These are phyloP conservation scores for Berberis thunbergii DNA, from an alignment of 164 flowering plant genomes.

Conservation along the genomic window DNA sequence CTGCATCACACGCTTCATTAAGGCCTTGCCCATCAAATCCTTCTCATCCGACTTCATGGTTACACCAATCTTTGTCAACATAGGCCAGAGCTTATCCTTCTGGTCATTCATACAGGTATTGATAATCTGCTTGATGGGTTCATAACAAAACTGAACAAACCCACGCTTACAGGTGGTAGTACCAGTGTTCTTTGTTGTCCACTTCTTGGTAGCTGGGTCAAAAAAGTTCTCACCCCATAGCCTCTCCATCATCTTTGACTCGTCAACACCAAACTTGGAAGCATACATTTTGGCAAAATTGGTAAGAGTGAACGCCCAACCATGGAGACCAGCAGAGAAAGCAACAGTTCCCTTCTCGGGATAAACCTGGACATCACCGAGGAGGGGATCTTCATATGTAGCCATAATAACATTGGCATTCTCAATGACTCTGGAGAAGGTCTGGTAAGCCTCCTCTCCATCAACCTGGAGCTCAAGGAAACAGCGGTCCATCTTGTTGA, in stretches of 20 bases:
- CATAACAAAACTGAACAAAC: slow-evolving; percentile 9
- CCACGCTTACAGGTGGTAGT: slow-evolving; percentile 26
- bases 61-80: slow-evolving; percentile 24
- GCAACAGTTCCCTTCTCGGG: no score
- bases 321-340: no score
- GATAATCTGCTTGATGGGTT: no score
- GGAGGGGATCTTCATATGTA: no score
- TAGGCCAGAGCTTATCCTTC: slow-evolving; percentile 14
- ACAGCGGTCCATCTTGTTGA: slow-evolving; percentile 21
- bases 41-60: not conserved
- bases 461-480: slow-evolving; percentile 20
- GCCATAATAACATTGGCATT: no score
- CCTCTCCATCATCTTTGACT: no score
- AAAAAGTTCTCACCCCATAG: no score
- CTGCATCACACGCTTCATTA: slow-evolving; percentile 26
- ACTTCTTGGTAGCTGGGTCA: slow-evolving; percentile 25
- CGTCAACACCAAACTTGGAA: slow-evolving; percentile 9
- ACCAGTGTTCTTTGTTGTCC: slow-evolving; percentile 27
- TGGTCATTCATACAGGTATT: no score
- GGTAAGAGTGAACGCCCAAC: slow-evolving; percentile 5
- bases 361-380: no score
- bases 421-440: no score
- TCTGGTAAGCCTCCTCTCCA: not conserved
- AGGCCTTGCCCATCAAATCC: slow-evolving; percentile 23
- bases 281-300: slow-evolving; percentile 16